Evolutionary conservation across 176 grass and related monocot species (phyloP).

Genomic region (Triticum aestivum): DNA sequence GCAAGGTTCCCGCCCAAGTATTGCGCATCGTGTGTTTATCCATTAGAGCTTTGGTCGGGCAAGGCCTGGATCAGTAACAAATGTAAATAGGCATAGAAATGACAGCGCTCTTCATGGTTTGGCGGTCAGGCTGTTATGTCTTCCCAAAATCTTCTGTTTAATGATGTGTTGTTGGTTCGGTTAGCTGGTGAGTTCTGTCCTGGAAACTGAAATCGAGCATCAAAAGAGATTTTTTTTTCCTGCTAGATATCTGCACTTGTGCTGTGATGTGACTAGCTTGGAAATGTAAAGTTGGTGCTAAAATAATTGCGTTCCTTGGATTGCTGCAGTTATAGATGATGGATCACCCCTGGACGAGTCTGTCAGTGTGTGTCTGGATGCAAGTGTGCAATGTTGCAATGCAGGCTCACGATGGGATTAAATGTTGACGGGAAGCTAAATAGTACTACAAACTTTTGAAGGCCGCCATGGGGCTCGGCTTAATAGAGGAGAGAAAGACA

Average conservation of each 20-base stretch:
- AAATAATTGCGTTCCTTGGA: neutral
- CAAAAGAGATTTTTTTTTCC: neutral
- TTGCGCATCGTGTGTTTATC: constrained; percentile 7
- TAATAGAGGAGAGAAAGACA: neutral
- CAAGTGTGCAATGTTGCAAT: neutral
- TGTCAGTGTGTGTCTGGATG: neutral
- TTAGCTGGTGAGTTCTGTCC: neutral
- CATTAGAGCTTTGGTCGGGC: constrained; percentile 6
- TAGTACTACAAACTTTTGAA: neutral
- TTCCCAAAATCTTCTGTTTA: neutral
- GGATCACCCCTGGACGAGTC: neutral
- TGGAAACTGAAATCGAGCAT: neutral
- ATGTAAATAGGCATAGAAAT: constrained; percentile 53
- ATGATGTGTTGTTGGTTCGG: neutral
- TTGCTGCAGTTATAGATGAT: neutral
- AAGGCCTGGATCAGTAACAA: constrained; percentile 24
- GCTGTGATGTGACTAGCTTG: neutral
- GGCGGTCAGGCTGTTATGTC: neutral
- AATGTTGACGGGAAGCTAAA: neutral
- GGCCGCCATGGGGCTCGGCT: neutral
- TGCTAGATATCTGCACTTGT: neutral
- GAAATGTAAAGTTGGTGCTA: neutral
- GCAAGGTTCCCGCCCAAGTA: constrained; percentile 20
- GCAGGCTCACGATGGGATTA: neutral
- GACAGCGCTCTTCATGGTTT: constrained; percentile 2